A percentile compares a stretch with the other conserved stretches of the same genome.
phyloP scores from a whole-genome alignment of 1,284 basidiomycete species.

The Puccinia coronata region DNA sequence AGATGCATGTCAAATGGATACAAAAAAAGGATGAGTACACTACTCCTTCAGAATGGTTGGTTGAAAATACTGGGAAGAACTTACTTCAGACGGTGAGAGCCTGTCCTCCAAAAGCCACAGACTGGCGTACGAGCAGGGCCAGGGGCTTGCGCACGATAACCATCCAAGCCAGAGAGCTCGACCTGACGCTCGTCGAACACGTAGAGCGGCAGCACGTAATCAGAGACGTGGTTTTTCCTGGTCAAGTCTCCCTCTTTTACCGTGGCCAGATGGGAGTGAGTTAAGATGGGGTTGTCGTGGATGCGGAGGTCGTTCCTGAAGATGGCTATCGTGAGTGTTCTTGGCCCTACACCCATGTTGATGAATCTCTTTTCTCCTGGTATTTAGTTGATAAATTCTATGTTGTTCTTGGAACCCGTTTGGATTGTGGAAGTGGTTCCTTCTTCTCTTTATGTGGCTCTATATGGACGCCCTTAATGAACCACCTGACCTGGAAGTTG shows the following conservation, averaged over 20 bases:
- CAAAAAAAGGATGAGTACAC: background rate
- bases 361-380: background rate
- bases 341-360: background rate
- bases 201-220: conserved; percentile 64
- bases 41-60: too few species aligned
- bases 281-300: conserved; percentile 63
- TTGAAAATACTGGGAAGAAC: conserved; percentile 15
- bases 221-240: conserved; percentile 55
- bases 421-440: too few species aligned
- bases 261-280: conserved; percentile 57
- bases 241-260: conserved; percentile 52
- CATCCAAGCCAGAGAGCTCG: conserved; percentile 62
- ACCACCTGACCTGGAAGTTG: too few species aligned
- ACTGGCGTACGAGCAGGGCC: conserved; percentile 57
- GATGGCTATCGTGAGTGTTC: conserved; percentile 36
- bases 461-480: too few species aligned
- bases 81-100: conserved; percentile 59
- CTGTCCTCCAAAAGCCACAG: conserved; percentile 63
- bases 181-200: conserved; percentile 64
- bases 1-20: background rate
- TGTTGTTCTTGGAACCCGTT: too few species aligned
- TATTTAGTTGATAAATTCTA: too few species aligned
- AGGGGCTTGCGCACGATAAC: conserved; percentile 56
- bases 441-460: too few species aligned
- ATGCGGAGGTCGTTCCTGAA: conserved; percentile 53